These are phyloP conservation scores for Blastobotrys apis DNA, from an alignment of 1,139 yeast species.

Conservation along the genomic window DNA sequence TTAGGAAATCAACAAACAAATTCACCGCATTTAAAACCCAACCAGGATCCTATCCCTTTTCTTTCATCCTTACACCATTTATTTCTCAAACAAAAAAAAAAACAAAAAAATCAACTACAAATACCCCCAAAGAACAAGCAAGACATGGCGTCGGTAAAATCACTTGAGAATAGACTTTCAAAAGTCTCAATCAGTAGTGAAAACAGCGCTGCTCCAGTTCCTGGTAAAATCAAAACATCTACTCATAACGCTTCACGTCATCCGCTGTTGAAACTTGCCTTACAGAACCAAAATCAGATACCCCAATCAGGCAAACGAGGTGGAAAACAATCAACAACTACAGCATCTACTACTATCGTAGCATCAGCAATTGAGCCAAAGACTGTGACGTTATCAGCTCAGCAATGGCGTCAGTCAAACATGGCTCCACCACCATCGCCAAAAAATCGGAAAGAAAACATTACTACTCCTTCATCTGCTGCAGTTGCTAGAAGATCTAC, in stretches of 20 bases:
- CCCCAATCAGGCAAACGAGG: conserved; percentile 16
- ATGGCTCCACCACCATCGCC: conserved; percentile 26
- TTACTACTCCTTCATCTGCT: conserved; percentile 10
- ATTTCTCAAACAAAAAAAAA: background rate
- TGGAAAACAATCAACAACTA: conserved; percentile 10
- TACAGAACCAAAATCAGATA: conserved; percentile 28
- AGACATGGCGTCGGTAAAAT: conserved; percentile 21
- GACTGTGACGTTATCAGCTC: conserved; percentile 22
- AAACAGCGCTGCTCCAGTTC: conserved; percentile 12
- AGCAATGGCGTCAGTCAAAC: conserved; percentile 24
- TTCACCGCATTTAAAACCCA: background rate
- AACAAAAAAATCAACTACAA: background rate
- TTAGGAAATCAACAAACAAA: conserved; percentile 7
- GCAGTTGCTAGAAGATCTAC: conserved; percentile 10
- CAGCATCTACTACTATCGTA: background rate
- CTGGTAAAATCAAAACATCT: conserved; percentile 5
- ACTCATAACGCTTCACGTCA: conserved; percentile 19
- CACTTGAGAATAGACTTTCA: conserved; percentile 26
- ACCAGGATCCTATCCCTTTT: no score
- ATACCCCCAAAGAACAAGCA: background rate
- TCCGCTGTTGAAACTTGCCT: conserved; percentile 31
- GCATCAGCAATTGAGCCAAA: conserved; percentile 14
- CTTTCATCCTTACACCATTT: no score
- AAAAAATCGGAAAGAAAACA: conserved; percentile 7
- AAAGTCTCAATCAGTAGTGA: conserved; percentile 27